phyloP scores from a whole-genome alignment of 441 rosid species.

The Croton setiger region DNA sequence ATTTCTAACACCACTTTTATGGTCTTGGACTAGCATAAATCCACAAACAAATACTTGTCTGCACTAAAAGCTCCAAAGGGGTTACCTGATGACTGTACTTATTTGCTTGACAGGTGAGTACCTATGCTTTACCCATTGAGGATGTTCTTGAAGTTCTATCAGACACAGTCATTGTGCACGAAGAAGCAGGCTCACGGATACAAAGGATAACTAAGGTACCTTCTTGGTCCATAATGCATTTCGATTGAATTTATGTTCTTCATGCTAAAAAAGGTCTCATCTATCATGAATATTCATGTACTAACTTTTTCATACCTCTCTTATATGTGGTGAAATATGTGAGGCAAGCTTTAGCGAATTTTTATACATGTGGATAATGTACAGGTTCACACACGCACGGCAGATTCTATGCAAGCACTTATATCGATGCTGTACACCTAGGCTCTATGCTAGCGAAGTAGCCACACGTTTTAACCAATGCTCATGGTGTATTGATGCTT shows the following conservation, averaged over 20 bases:
- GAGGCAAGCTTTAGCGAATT: not conserved
- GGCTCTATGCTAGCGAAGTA: not conserved
- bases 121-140: conserved; percentile 69
- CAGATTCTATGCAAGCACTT: not conserved
- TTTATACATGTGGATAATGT: not conserved
- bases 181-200: conserved; percentile 64
- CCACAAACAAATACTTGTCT: not conserved
- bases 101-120: conserved; percentile 55
- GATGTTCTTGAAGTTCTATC: conserved; percentile 71
- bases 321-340: not conserved
- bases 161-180: conserved; percentile 68
- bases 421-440: not conserved
- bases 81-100: not conserved
- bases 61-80: not conserved
- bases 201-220: conserved; percentile 81
- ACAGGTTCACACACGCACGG: not conserved
- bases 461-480: too few species aligned
- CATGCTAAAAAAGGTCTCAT: not conserved
- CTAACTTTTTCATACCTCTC: too few species aligned
- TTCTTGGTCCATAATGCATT: conserved; percentile 4
- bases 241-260: not conserved
- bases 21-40: not conserved
- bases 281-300: not conserved
- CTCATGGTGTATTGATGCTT: not conserved
- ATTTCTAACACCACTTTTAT: not conserved